These are phyloP conservation scores for Paecilomyces dactylethromorphus DNA, from an alignment of 2,329 filamentous ascomycete species.

Conservation along the genomic window DNA sequence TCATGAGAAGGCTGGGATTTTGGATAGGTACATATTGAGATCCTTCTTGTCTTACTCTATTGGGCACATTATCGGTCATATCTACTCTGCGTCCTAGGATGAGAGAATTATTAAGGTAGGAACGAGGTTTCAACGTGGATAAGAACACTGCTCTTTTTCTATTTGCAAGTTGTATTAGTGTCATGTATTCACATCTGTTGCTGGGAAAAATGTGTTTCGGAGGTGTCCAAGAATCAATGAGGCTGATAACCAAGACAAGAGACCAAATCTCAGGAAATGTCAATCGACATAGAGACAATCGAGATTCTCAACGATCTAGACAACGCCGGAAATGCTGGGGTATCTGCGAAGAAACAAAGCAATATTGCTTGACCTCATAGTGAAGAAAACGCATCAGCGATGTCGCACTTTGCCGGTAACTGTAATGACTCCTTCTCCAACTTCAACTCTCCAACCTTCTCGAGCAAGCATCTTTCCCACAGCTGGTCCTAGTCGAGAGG, in stretches of 20 bases:
- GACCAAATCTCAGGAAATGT: not conserved
- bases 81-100: too few relatives aligned
- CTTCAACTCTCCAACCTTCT: conserved; percentile 78
- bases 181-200: not conserved
- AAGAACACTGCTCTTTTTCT: not conserved
- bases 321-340: not conserved
- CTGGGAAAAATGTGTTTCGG: not conserved
- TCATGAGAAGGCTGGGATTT: too few relatives aligned
- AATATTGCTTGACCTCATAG: not conserved
- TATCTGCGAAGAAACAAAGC: not conserved
- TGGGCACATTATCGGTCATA: too few relatives aligned
- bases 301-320: not conserved
- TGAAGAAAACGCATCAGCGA: conserved; percentile 9
- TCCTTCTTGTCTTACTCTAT: too few relatives aligned
- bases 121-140: too few relatives aligned
- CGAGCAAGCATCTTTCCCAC: conserved; percentile 69
- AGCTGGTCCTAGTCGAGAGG: conserved; percentile 67
- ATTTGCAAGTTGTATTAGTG: not conserved
- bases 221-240: not conserved
- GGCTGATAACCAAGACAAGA: not conserved
- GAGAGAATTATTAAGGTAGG: too few relatives aligned
- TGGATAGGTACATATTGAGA: too few relatives aligned
- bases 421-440: conserved; percentile 62
- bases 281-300: not conserved
- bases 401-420: conserved; percentile 53